Conservation (phyloP, 305 asterid genomes). For the Nicotiana rustica region DNA sequence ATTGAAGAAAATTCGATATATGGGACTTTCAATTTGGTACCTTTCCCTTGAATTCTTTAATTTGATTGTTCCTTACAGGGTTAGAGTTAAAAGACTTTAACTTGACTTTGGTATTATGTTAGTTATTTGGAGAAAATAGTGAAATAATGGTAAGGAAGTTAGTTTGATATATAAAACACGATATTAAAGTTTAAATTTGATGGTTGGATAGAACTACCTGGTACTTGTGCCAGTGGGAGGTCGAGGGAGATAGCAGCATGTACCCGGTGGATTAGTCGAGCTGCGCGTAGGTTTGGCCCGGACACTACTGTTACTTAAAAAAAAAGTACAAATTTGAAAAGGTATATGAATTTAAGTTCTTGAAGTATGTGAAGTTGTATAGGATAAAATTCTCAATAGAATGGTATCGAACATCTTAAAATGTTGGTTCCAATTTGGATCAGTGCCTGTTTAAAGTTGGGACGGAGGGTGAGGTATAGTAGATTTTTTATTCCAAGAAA, state of each 20-base stretch:
- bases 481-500: not conserved
- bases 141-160: not conserved
- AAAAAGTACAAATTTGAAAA: too few species aligned
- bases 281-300: too few species aligned
- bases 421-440: not conserved
- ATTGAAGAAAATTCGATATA: not conserved
- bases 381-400: not conserved
- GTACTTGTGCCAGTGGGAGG: too few species aligned
- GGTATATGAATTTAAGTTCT: not conserved
- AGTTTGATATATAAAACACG: not conserved
- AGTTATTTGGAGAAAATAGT: not conserved
- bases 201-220: too few species aligned
- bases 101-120: slow-evolving; percentile 16
- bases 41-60: not conserved
- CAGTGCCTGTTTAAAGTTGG: not conserved
- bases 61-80: not conserved
- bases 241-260: too few species aligned
- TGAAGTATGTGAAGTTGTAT: not conserved
- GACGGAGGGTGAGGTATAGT: not conserved
- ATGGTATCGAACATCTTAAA: not conserved
- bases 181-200: not conserved
- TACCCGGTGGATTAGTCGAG: too few species aligned
- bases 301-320: too few species aligned
- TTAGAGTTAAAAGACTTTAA: not conserved
- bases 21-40: not conserved